These are phyloP conservation scores for Cunninghamia lanceolata DNA, from an alignment of 75 land plant genomes.

Conservation along the genomic window DNA sequence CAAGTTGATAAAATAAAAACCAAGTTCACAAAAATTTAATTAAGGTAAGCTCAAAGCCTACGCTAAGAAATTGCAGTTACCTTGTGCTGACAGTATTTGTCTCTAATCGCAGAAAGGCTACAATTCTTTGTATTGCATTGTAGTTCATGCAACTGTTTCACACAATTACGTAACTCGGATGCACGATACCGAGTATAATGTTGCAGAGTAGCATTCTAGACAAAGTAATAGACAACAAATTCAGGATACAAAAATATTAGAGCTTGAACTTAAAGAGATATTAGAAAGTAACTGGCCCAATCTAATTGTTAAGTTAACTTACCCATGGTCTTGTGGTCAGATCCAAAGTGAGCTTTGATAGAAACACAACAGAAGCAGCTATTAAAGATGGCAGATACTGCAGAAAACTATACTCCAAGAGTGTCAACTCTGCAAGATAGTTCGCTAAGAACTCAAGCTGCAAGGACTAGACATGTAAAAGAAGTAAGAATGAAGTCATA, in stretches of 20 bases:
- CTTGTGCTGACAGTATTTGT: constrained; percentile 83
- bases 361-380: constrained; percentile 91
- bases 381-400: constrained; percentile 71
- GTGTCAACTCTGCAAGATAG: constrained; percentile 83
- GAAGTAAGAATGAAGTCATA: neutral
- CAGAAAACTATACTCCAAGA: constrained; percentile 73
- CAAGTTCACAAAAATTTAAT: neutral
- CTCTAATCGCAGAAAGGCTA: constrained; percentile 74
- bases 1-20: neutral
- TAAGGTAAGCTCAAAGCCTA: constrained; percentile 4
- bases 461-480: constrained; percentile 18
- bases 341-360: constrained; percentile 86
- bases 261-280: neutral
- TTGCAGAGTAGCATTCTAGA: constrained; percentile 77
- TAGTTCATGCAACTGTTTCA: constrained; percentile 59
- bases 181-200: constrained; percentile 72
- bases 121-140: constrained; percentile 55
- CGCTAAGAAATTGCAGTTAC: constrained; percentile 23
- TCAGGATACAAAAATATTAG: neutral
- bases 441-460: constrained; percentile 79
- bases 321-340: constrained; percentile 81
- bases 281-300: neutral
- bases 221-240: neutral
- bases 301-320: neutral
- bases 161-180: constrained; percentile 48